Percentiles rank a stretch among this genome's conserved stretches.
Evolutionary conservation across 768 basidiomycete species (phyloP).

Genomic region (Boletus sensibilis): DNA sequence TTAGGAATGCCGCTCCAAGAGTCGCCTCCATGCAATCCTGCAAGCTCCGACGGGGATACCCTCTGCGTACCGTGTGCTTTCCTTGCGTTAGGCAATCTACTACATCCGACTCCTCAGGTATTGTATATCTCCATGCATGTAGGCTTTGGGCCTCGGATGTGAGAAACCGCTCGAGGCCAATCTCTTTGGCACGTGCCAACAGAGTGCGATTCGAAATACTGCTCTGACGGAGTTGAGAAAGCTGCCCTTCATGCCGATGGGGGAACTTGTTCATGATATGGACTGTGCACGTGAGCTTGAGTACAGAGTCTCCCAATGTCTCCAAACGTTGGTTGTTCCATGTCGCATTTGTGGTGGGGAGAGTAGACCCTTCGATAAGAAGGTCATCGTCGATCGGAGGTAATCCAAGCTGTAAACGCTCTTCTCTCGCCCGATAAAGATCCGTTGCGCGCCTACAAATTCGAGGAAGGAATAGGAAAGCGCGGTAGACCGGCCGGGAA

Average conservation of each 20-base stretch:
- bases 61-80: slow-evolving; percentile 38
- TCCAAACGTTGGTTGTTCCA: slow-evolving; percentile 87
- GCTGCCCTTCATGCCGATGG: slow-evolving; percentile 79
- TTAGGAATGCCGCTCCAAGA: slow-evolving; percentile 71
- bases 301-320: slow-evolving; percentile 82
- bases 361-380: slow-evolving; percentile 71
- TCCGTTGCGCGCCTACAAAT: slow-evolving; percentile 67
- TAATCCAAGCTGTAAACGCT: slow-evolving; percentile 54
- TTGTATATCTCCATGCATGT: slow-evolving; percentile 57
- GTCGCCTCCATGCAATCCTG: slow-evolving; percentile 90
- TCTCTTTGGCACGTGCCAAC: slow-evolving; percentile 60
- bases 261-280: slow-evolving; percentile 77
- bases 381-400: slow-evolving; percentile 57
- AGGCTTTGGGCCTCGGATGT: slow-evolving; percentile 56
- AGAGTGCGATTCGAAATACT: slow-evolving; percentile 72
- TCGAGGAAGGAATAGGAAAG: slow-evolving; percentile 61
- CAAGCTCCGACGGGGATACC: slow-evolving; percentile 65
- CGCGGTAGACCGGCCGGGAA: slow-evolving; percentile 45
- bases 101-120: slow-evolving; percentile 39
- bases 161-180: slow-evolving; percentile 62
- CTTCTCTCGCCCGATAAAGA: slow-evolving; percentile 55
- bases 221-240: slow-evolving; percentile 61
- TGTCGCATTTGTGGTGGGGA: slow-evolving; percentile 60
- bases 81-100: slow-evolving; percentile 29
- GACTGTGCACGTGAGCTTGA: slow-evolving; percentile 73